Percentiles rank a stretch among this genome's conserved stretches.
Evolutionary conservation across 1,139 yeast species (phyloP).

Genomic region (Meyerozyma smithsonii): DNA sequence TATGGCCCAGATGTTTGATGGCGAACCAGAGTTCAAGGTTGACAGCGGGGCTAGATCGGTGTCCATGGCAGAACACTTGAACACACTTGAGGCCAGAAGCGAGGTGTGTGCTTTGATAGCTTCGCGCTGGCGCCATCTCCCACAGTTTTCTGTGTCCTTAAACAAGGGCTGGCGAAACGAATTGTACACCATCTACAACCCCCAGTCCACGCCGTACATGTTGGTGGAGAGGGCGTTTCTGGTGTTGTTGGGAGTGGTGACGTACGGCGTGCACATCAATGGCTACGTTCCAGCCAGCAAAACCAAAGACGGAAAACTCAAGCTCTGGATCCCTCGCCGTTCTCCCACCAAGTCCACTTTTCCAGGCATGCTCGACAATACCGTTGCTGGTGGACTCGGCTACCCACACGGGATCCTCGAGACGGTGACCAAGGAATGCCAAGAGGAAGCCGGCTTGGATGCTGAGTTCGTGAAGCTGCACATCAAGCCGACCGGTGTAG

Average conservation of each 20-base stretch:
- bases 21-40: conserved; percentile 27
- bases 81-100: conserved; percentile 46
- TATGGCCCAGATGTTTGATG: conserved; percentile 37
- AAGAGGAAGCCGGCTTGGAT: conserved; percentile 84
- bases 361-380: conserved; percentile 88
- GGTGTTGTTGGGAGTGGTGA: conserved; percentile 75
- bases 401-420: conserved; percentile 72
- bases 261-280: conserved; percentile 84
- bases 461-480: conserved; percentile 44
- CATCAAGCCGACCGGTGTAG: conserved; percentile 54
- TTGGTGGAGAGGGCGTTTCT: conserved; percentile 77
- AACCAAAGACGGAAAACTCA: conserved; percentile 38
- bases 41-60: conserved; percentile 28
- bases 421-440: conserved; percentile 79
- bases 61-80: conserved; percentile 28
- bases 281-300: conserved; percentile 56
- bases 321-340: conserved; percentile 84
- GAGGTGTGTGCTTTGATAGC: conserved; percentile 43
- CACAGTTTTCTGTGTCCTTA: conserved; percentile 38
- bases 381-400: conserved; percentile 94
- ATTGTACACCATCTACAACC: conserved; percentile 65
- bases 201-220: conserved; percentile 53
- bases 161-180: conserved; percentile 85
- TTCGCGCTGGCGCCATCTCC: conserved; percentile 31
- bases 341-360: conserved; percentile 75